These are phyloP conservation scores for Patellaria atrata DNA, from an alignment of 495 filamentous ascomycete genomes.

Conservation along the genomic window DNA sequence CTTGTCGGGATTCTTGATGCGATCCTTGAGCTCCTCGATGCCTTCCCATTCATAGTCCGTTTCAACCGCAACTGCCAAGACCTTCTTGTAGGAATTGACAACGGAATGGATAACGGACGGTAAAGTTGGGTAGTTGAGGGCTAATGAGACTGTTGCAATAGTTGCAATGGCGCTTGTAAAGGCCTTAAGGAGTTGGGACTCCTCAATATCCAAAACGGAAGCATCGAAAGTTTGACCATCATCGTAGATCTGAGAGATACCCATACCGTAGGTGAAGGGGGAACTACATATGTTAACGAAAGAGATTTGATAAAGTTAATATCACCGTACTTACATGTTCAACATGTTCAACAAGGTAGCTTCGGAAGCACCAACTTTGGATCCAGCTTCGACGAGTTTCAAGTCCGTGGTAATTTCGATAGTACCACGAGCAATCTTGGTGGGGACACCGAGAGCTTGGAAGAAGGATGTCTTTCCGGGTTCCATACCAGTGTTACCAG, in stretches of 20 bases:
- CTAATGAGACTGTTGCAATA: constrained; percentile 82
- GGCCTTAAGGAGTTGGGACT: constrained; percentile 74
- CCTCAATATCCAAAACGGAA: constrained; percentile 78
- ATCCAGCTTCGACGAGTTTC: constrained; percentile 86
- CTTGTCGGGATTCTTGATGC: constrained; percentile 94
- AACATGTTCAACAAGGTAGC: constrained; percentile 97
- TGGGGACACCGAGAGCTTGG: constrained; percentile 99
- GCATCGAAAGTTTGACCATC: constrained; percentile 79
- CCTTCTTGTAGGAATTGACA: constrained; percentile 96
- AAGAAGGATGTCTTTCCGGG: constrained; percentile 99
- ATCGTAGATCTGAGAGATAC: constrained; percentile 89
- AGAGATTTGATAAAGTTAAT: not conserved
- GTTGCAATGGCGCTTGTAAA: constrained; percentile 72
- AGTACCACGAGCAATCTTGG: constrained; percentile 99
- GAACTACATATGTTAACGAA: not conserved
- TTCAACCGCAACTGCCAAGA: constrained; percentile 74
- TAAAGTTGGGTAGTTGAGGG: constrained; percentile 87
- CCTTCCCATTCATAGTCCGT: constrained; percentile 91
- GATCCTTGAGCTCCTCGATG: constrained; percentile 95
- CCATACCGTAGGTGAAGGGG: constrained; percentile 99
- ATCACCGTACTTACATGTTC: constrained; percentile 52
- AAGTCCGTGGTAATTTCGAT: constrained; percentile 98
- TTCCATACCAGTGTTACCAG: constrained; percentile 97
- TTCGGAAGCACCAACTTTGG: constrained; percentile 96
- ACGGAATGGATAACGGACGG: constrained; percentile 90